Evolutionary conservation across 441 rosid genomes (phyloP).

Genomic region (Bocquillonia castaneifolia): DNA sequence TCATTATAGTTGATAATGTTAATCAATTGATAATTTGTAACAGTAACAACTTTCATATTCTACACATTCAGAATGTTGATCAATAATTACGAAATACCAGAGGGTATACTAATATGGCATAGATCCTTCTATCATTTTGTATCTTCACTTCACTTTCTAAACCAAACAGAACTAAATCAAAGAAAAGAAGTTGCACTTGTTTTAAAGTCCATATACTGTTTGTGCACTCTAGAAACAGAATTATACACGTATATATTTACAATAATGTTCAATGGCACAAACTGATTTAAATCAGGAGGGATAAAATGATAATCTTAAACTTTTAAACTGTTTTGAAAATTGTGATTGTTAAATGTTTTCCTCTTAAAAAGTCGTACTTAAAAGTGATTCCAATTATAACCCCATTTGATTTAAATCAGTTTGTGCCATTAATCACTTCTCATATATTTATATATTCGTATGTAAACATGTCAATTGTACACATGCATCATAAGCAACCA

Average conservation of each 20-base stretch:
- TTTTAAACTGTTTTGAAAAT: too few species aligned
- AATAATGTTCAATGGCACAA: too few species aligned
- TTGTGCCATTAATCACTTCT: too few species aligned
- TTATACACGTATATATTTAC: too few species aligned
- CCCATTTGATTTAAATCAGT: too few species aligned
- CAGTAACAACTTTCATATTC: neutral
- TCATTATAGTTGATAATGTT: neutral
- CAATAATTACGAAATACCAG: too few species aligned
- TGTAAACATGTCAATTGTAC: neutral
- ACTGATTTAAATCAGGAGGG: too few species aligned
- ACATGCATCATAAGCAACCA: neutral
- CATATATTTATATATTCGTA: neutral
- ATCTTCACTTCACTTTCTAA: neutral
- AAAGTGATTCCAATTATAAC: too few species aligned
- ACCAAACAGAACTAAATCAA: neutral
- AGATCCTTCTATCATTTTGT: neutral
- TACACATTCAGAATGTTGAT: neutral
- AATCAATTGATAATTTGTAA: neutral
- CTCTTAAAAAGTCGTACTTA: too few species aligned
- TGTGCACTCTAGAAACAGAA: neutral
- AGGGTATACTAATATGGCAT: neutral
- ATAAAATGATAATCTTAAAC: too few species aligned
- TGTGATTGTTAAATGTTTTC: too few species aligned
- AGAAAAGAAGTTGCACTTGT: neutral
- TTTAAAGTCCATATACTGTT: neutral